Evolutionary conservation across 176 grass and related monocot species (phyloP).

Genomic region (Coix lacrymajobi): DNA sequence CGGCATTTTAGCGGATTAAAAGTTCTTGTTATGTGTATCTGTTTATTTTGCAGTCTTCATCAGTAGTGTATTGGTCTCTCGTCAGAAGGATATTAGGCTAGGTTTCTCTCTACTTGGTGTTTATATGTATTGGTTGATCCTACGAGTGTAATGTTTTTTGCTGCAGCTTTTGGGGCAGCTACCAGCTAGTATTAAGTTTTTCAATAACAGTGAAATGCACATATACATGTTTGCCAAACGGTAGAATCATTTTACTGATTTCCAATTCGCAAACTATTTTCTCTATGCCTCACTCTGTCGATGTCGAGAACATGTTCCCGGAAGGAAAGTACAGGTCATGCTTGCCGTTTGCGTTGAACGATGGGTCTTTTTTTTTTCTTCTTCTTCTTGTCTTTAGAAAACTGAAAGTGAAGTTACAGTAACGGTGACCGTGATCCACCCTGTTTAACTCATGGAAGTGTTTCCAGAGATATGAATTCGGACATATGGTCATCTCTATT

Average conservation of each 20-base stretch:
- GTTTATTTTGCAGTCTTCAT: not conserved
- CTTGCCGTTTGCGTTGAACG: not conserved
- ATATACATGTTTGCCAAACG: not conserved
- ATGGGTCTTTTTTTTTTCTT: not conserved
- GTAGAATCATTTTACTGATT: not conserved
- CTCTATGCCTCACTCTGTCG: not conserved
- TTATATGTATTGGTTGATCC: slow-evolving; percentile 4
- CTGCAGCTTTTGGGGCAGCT: slow-evolving; percentile 1
- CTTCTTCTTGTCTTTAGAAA: too few relatives aligned
- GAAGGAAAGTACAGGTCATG: not conserved
- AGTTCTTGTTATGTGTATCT: slow-evolving; percentile 12
- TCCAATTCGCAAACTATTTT: not conserved
- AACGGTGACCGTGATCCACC: not conserved
- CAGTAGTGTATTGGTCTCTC: not conserved
- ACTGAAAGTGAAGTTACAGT: not conserved
- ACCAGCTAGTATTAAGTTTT: not conserved
- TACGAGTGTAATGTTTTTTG: not conserved
- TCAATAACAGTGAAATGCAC: slow-evolving; percentile 12
- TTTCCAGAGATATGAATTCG: too few relatives aligned
- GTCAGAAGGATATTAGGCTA: slow-evolving; percentile 12
- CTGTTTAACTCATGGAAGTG: not conserved
- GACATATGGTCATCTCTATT: not conserved
- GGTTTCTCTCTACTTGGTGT: not conserved
- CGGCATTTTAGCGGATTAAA: not conserved
- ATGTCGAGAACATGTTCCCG: not conserved